Conservation (phyloP, 352 stramenopile genomes). For the Globisporangium okanoganense region DNA sequence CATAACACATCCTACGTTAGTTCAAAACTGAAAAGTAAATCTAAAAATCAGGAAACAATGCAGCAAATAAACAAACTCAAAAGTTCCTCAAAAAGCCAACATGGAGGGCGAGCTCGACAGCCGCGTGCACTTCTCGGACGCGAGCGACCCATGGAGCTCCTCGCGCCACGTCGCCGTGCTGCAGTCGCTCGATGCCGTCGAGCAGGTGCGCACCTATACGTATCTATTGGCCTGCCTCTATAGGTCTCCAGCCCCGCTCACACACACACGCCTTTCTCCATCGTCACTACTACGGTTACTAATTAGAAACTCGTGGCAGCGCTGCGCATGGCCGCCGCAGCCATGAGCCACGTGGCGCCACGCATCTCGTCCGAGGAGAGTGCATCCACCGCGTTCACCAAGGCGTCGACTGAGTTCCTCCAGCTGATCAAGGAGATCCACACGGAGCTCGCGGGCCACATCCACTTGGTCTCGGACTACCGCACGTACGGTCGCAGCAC, state of each 20-base stretch:
- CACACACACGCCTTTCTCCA: slow-evolving; percentile 4
- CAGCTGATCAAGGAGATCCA: slow-evolving; percentile 86
- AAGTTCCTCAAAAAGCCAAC: background rate
- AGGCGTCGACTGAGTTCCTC: slow-evolving; percentile 77
- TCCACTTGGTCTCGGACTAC: slow-evolving; percentile 85
- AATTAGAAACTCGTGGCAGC: slow-evolving; percentile 76
- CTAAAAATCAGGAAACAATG: background rate
- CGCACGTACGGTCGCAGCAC: slow-evolving; percentile 77
- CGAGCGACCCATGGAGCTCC: slow-evolving; percentile 57
- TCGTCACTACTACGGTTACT: too few relatives aligned
- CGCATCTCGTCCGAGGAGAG: slow-evolving; percentile 61
- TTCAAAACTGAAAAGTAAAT: too few relatives aligned
- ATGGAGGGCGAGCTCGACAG: slow-evolving; percentile 69
- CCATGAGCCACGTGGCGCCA: slow-evolving; percentile 65
- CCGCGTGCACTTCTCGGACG: slow-evolving; percentile 79
- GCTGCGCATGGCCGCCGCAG: slow-evolving; percentile 57
- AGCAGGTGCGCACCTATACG: slow-evolving; percentile 44
- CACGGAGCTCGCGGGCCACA: slow-evolving; percentile 74
- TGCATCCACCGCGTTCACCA: slow-evolving; percentile 70
- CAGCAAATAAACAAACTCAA: too few relatives aligned
- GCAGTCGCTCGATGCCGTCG: slow-evolving; percentile 65
- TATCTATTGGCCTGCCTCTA: background rate
- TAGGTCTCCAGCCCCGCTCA: background rate
- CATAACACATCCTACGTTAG: too few relatives aligned
- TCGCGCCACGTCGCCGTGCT: slow-evolving; percentile 73